A percentile compares a stretch with the other conserved stretches of the same genome.
phyloP scores from a whole-genome alignment of 2,329 filamentous ascomycete genomes.

The Sporothrix luriei region DNA sequence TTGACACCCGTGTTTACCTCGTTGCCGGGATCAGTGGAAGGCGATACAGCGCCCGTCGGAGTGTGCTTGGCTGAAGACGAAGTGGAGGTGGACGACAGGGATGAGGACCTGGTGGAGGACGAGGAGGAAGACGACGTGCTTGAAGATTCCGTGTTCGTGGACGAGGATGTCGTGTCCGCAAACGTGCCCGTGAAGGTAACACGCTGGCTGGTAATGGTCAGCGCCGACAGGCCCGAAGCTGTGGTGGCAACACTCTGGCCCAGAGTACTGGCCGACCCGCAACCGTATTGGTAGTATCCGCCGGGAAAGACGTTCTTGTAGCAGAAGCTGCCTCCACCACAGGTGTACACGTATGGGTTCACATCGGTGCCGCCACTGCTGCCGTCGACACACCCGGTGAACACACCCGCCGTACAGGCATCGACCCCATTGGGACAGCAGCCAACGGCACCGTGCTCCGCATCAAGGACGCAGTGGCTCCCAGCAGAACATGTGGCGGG shows the following conservation, averaged over 20 bases:
- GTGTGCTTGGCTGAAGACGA: slow-evolving; percentile 27
- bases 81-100: too few relatives aligned
- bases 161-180: slow-evolving; percentile 36
- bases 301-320: slow-evolving; percentile 60
- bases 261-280: slow-evolving; percentile 53
- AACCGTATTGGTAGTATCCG: slow-evolving; percentile 61
- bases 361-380: slow-evolving; percentile 54
- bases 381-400: slow-evolving; percentile 59
- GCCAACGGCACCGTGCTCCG: slow-evolving; percentile 39
- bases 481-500: slow-evolving; percentile 61
- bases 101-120: too few relatives aligned
- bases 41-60: slow-evolving; percentile 26
- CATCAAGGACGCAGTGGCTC: slow-evolving; percentile 61
- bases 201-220: slow-evolving; percentile 47
- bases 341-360: slow-evolving; percentile 62
- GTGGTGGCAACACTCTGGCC: slow-evolving; percentile 54
- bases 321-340: slow-evolving; percentile 54
- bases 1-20: slow-evolving; percentile 23
- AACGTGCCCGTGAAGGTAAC: slow-evolving; percentile 48
- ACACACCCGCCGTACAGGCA: slow-evolving; percentile 58
- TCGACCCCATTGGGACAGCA: slow-evolving; percentile 54
- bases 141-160: not conserved
- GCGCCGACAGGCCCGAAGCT: slow-evolving; percentile 47
- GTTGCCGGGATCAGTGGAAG: slow-evolving; percentile 37
- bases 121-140: not conserved